Evolutionary conservation across 106 monocot species (phyloP), one percentile per base, ranked within the genome.

Genomic region (Dendrobium officinale): DNA sequence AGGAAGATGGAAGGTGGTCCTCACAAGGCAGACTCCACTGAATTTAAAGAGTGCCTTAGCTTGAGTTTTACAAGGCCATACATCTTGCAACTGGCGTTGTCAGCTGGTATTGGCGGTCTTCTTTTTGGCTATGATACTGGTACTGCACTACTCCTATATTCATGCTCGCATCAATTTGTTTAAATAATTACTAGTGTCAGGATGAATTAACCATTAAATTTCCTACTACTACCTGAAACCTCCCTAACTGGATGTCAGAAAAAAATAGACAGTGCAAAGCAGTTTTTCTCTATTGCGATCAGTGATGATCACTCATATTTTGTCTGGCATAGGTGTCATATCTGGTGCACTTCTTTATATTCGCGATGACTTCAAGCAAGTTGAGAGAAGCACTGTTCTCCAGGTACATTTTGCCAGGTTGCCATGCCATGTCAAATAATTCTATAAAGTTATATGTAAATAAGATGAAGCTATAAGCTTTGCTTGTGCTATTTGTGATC

Each of bases 41-140:
- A 90, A 45, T 95, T 92, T 64, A 89, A 76, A 80, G 90, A 95
- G 42, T 95, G 92, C 80, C 74, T 95, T n/a, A 83, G 73, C 43
- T 81, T 90, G 79, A 84, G 85, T 76, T 82, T 90, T 90, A 81
- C 45, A 42, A 88, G 85, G 6, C 95, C 95, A 19, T 95, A 92
- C 79, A 90, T 92, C 78, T 80, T 95, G 67, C 86, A 78, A 18
- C 87, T 95, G 55, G 90, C 92, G 51, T 75, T 95, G 45, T 90
- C 95, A 73, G 95, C 95, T 58, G 95, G 95, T 41, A 92, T 95
- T 40, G 92, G 95, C 56, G 95, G 95, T 33, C 85, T 92, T 9
- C 92, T 95, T 47, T 95, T 95, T 55, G 95, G 95, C 67, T 95
- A 95, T 67, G 92, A 95, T 77, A 95, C 95, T 67, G 95, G 95